These are phyloP conservation scores for Peronospora belbahrii DNA, from an alignment of 352 stramenopile genomes.

Conservation along the genomic window DNA sequence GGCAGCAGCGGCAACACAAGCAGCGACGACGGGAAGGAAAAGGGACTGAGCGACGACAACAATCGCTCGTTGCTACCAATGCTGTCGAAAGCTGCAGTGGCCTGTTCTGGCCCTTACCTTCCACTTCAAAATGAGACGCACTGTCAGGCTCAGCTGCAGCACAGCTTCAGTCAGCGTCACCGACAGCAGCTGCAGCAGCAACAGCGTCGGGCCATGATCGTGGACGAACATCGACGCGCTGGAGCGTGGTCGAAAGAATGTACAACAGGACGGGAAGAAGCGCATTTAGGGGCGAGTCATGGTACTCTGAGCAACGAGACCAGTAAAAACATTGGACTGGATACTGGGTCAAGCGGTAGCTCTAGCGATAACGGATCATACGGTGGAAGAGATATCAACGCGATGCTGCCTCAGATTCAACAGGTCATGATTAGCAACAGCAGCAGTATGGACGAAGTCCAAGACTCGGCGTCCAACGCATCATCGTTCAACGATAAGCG, in stretches of 20 bases:
- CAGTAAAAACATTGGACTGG: not conserved
- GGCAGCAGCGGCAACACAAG: constrained; percentile 6
- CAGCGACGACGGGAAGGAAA: constrained; percentile 9
- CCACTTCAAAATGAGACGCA: constrained; percentile 6
- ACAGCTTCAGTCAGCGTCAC: constrained; percentile 11
- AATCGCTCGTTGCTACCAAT: not conserved
- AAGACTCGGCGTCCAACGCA: constrained; percentile 8
- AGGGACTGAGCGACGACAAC: not conserved
- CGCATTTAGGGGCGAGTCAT: constrained; percentile 1
- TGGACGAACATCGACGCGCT: constrained; percentile 5
- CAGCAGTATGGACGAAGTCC: constrained; percentile 10
- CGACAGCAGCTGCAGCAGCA: constrained; percentile 16
- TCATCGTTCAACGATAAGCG: constrained; percentile 24
- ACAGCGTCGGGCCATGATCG: constrained; percentile 13
- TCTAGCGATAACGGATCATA: not conserved
- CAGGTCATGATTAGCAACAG: not conserved
- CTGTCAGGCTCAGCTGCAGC: constrained; percentile 10
- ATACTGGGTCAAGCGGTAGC: not conserved
- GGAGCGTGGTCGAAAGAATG: not conserved
- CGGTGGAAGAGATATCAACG: not conserved
- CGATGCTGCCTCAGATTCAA: not conserved
- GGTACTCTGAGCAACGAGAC: not conserved
- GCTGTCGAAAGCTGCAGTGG: not conserved
- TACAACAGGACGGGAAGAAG: constrained; percentile 1
- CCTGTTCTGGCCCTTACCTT: not conserved